Evolutionary conservation across 257 asterid species (phyloP).

Genomic region (Gardenia jasminoides): DNA sequence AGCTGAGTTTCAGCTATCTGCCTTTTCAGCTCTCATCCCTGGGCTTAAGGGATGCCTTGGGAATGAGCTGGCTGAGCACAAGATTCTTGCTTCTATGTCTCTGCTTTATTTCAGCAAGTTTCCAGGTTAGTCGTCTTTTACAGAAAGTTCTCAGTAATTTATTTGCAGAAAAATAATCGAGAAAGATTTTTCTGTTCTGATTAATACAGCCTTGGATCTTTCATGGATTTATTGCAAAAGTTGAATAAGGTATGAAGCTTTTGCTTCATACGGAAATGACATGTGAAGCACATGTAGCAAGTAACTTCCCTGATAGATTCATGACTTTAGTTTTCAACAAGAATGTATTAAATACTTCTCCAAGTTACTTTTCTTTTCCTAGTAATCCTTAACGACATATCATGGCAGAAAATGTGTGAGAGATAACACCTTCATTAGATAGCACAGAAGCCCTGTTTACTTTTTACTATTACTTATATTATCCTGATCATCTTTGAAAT

Average conservation of each 20-base stretch:
- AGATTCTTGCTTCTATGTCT: constrained; percentile 63
- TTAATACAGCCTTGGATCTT: too few species aligned
- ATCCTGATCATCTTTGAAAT: background rate
- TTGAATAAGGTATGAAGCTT: too few species aligned
- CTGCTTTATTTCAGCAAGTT: constrained; percentile 59
- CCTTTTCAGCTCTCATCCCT: constrained; percentile 50
- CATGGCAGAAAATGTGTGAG: too few species aligned
- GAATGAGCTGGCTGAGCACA: constrained; percentile 54
- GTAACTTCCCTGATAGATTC: too few species aligned
- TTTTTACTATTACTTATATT: too few species aligned
- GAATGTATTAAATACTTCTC: background rate
- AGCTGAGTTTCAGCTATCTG: constrained; percentile 44
- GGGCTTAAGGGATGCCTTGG: constrained; percentile 49
- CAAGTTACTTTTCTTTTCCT: background rate
- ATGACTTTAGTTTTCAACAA: too few species aligned
- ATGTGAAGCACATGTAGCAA: too few species aligned
- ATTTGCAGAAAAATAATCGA: background rate
- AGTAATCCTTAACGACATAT: too few species aligned
- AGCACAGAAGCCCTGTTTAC: background rate
- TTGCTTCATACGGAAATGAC: too few species aligned
- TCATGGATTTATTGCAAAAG: too few species aligned
- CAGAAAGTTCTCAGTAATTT: background rate
- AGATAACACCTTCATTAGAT: too few species aligned
- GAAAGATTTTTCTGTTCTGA: too few species aligned
- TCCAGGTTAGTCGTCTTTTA: constrained; percentile 42